Evolutionary conservation across 2,329 filamentous ascomycete genomes (phyloP), one percentile per base, ranked within the genome.

Genomic region (Davidsoniella virescens): DNA sequence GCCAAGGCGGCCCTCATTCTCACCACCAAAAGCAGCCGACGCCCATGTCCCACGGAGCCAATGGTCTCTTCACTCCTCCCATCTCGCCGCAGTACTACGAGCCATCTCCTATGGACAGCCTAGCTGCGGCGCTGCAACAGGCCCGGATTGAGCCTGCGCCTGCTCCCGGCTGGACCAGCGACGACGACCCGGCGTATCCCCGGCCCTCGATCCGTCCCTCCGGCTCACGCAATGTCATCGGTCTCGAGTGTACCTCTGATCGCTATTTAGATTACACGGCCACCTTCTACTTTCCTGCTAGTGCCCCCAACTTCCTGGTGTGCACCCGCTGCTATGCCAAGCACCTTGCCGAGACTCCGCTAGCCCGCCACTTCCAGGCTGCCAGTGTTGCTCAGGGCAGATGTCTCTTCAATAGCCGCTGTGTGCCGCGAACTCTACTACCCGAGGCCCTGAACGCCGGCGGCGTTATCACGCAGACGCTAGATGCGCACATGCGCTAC

Each of bases 291-390:
- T 57, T 55, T 1, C 44, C 61, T 1, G 51, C 54, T 2, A 57
- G 59, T 3, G 33, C 57, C 2, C 60, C 63, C 0, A 55, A 59
- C 1, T 67, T 62, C 20, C 51, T 62, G 2, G 58, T 70, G 33
- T 71, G 68, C 54, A 66, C 65, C 1, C 57, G 60, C 18, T 71
- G 69, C 54, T 64, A 68, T 33, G 59, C 61, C 5, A 63, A 66
- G 26, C 49, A 66, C 51, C 62, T 71, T 10, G 52, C 59, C 18
- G 18, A 49, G 0, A 66, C 64, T 0, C 42, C 39, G 0, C 59
- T 69, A 3, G 57, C 58, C 0, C 16, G 46, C 0, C 49, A 59
- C 0, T 70, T 71, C 16, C 14, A 29, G 9, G 33, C 38, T 4
- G 43, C 16, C 3, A 6, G 23, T 18, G 9, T 48, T 18, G 5